Conservation (phyloP, 2,329 filamentous ascomycete genomes). For the Endocalyx cinctus region DNA sequence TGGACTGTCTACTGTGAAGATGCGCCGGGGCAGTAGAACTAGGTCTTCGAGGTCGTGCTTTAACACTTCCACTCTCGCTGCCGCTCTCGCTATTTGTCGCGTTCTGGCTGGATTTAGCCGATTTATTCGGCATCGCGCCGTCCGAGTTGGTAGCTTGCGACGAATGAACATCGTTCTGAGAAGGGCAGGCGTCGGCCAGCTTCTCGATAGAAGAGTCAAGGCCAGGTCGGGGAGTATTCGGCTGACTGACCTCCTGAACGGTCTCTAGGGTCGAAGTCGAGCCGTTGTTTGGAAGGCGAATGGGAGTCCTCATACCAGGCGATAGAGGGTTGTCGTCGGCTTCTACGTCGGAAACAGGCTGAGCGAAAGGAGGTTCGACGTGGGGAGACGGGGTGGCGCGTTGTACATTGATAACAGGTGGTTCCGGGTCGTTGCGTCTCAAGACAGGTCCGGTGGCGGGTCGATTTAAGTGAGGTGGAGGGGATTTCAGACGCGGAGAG, state of each 20-base stretch:
- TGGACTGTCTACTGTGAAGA: conserved; percentile 61
- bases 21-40: conserved; percentile 42
- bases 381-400: conserved; percentile 44
- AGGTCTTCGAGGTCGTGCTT: conserved; percentile 36
- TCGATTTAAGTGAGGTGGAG: conserved; percentile 55
- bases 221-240: conserved; percentile 58
- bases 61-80: conserved; percentile 60
- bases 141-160: conserved; percentile 34
- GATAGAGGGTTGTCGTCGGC: conserved; percentile 45
- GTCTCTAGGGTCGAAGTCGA: conserved; percentile 74
- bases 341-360: conserved; percentile 45
- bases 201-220: conserved; percentile 46
- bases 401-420: conserved; percentile 49
- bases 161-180: conserved; percentile 36
- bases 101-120: conserved; percentile 43
- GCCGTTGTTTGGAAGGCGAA: conserved; percentile 54
- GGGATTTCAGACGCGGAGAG: conserved; percentile 73
- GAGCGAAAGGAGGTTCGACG: conserved; percentile 32
- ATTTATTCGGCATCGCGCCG: conserved; percentile 34
- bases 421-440: conserved; percentile 45
- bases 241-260: conserved; percentile 82
- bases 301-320: conserved; percentile 55
- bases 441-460: conserved; percentile 24
- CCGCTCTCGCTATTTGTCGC: conserved; percentile 51
- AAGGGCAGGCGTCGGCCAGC: conserved; percentile 44